These are phyloP conservation scores for Cymbopogon flexuosus DNA, from an alignment of 202 grass and related monocot genomes.

Conservation along the genomic window DNA sequence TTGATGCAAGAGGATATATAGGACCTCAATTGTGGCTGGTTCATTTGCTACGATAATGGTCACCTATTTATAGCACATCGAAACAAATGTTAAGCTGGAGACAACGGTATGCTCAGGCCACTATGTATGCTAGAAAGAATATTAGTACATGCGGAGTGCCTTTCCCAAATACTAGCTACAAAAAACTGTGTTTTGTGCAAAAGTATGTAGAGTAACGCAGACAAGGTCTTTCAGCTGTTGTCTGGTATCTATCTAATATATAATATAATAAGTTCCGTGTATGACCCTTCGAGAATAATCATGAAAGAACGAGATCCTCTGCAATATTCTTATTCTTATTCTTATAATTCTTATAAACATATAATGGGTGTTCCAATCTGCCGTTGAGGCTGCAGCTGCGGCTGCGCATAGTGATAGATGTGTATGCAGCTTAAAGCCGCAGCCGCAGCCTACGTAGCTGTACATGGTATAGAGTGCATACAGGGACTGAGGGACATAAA, in stretches of 20 bases:
- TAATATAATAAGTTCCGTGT: not conserved
- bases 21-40: not conserved
- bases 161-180: not conserved
- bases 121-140: slow-evolving; percentile 21
- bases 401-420: too few species aligned
- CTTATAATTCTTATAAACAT: too few species aligned
- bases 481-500: too few species aligned
- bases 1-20: not conserved
- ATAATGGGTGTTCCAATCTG: too few species aligned
- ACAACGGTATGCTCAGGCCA: slow-evolving; percentile 8
- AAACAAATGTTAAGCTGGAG: not conserved
- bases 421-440: too few species aligned
- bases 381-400: too few species aligned
- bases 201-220: not conserved
- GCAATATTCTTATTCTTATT: not conserved
- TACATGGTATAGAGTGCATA: too few species aligned
- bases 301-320: not conserved
- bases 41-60: not conserved
- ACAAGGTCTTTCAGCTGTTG: not conserved
- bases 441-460: too few species aligned
- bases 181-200: not conserved
- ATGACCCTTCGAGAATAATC: not conserved
- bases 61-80: slow-evolving; percentile 32
- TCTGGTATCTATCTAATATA: not conserved
- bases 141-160: not conserved